Evolutionary conservation across 306 rosid species (phyloP).

Genomic region (Bauhinia variegata): DNA sequence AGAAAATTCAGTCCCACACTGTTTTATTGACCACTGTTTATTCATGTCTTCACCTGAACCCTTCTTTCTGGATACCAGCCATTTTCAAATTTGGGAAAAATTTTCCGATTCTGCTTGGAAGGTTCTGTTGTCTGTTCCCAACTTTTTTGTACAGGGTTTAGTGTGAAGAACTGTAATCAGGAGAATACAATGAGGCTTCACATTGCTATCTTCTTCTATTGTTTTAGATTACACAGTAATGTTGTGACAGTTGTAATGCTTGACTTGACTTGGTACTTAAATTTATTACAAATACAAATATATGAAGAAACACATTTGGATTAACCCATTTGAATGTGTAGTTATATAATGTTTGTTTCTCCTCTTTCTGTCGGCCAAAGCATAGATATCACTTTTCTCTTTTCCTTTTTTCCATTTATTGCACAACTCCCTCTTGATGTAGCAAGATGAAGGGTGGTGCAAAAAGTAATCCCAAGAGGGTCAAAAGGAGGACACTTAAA

Average conservation of each 20-base stretch:
- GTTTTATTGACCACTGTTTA: slow-evolving; percentile 49
- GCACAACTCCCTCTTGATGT: too few relatives aligned
- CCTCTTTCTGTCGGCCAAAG: slow-evolving; percentile 32
- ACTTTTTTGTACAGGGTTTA: slow-evolving; percentile 52
- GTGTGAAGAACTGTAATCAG: slow-evolving; percentile 54
- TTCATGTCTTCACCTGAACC: slow-evolving; percentile 55
- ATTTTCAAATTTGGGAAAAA: slow-evolving; percentile 51
- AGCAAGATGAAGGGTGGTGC: too few relatives aligned
- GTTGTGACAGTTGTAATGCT: slow-evolving; percentile 66
- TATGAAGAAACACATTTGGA: slow-evolving; percentile 55
- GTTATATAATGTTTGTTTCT: slow-evolving; percentile 43
- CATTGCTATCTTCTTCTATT: slow-evolving; percentile 55
- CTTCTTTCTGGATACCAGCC: slow-evolving; percentile 17
- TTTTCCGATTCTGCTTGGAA: slow-evolving; percentile 46
- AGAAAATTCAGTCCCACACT: slow-evolving; percentile 48
- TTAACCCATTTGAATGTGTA: slow-evolving; percentile 51
- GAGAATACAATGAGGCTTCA: slow-evolving; percentile 70
- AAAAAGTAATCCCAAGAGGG: too few relatives aligned
- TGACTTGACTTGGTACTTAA: slow-evolving; percentile 67
- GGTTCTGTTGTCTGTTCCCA: slow-evolving; percentile 51
- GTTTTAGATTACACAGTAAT: slow-evolving; percentile 55
- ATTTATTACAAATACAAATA: slow-evolving; percentile 68
- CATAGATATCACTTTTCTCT: too few relatives aligned
- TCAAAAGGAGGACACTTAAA: too few relatives aligned
- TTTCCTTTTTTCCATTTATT: too few relatives aligned